These are phyloP conservation scores for Castanea sativa DNA, from an alignment of 306 rosid genomes.

Conservation along the genomic window DNA sequence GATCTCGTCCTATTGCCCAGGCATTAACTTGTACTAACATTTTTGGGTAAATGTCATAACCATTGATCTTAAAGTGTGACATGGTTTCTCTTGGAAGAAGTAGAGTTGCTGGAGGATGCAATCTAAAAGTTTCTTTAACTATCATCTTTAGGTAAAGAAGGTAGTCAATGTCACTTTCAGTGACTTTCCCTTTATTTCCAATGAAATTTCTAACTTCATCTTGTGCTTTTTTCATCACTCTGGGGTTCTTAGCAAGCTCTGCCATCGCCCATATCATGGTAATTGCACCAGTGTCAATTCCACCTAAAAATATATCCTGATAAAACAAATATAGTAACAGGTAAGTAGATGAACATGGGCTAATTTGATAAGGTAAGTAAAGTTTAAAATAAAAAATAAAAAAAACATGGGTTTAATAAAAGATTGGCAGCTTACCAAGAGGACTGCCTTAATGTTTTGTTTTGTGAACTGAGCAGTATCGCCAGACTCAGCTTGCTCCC, in stretches of 20 bases:
- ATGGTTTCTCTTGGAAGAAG: slow-evolving; percentile 40
- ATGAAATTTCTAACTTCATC: slow-evolving; percentile 22
- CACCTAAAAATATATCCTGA: slow-evolving; percentile 41
- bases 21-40: slow-evolving; percentile 28
- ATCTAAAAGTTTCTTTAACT: slow-evolving; percentile 42
- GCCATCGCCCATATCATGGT: slow-evolving; percentile 42
- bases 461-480: neutral
- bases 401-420: neutral
- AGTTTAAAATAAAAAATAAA: neutral
- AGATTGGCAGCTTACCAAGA: slow-evolving; percentile 23
- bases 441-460: slow-evolving; percentile 37
- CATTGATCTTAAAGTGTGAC: slow-evolving; percentile 17
- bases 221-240: slow-evolving; percentile 33
- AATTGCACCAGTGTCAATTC: slow-evolving; percentile 31
- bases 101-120: slow-evolving; percentile 43
- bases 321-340: neutral
- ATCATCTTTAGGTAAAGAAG: slow-evolving; percentile 38
- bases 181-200: slow-evolving; percentile 12
- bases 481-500: slow-evolving; percentile 22
- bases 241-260: slow-evolving; percentile 34
- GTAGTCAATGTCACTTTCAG: slow-evolving; percentile 20
- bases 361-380: too few relatives aligned
- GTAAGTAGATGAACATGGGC: neutral
- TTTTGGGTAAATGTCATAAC: slow-evolving; percentile 26
- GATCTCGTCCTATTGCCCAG: slow-evolving; percentile 42